Conservation (phyloP, 169 alveolate genomes). For the Toxoplasma gondii region DNA sequence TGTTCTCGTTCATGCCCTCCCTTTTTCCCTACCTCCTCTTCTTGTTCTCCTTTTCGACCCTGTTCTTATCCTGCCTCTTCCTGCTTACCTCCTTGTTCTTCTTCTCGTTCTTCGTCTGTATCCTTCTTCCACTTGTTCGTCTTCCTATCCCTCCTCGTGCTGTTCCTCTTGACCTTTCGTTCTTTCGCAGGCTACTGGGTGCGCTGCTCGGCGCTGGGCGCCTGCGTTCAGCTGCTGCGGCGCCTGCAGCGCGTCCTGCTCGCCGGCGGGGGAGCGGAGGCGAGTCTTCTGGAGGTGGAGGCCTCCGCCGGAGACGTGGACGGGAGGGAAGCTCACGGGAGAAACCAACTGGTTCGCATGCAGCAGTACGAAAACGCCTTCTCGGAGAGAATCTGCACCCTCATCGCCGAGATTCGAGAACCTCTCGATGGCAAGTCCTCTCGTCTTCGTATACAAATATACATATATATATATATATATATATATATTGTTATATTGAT, state of each 20-base stretch:
- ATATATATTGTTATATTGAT: no score
- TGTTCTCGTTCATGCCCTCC: neutral
- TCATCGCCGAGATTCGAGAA: slow-evolving; percentile 52
- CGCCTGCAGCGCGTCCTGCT: slow-evolving; percentile 59
- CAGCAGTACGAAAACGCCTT: slow-evolving; percentile 46
- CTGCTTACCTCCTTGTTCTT: no score
- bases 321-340: neutral
- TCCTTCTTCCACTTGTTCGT: no score
- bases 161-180: no score
- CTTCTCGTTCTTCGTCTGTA: no score
- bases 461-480: neutral
- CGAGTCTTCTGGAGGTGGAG: neutral
- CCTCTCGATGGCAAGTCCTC: slow-evolving; percentile 37
- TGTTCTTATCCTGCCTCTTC: no score
- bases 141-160: no score
- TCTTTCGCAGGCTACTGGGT: slow-evolving; percentile 55
- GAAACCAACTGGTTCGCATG: neutral
- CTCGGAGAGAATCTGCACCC: slow-evolving; percentile 29
- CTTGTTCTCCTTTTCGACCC: no score
- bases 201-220: slow-evolving; percentile 43
- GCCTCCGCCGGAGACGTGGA: neutral
- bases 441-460: neutral
- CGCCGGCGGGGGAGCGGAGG: neutral
- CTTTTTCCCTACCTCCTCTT: no score
- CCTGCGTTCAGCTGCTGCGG: slow-evolving; percentile 60